Evolutionary conservation across 73 alveolate species (phyloP).

Genomic region (Paramecium sonneborni): DNA sequence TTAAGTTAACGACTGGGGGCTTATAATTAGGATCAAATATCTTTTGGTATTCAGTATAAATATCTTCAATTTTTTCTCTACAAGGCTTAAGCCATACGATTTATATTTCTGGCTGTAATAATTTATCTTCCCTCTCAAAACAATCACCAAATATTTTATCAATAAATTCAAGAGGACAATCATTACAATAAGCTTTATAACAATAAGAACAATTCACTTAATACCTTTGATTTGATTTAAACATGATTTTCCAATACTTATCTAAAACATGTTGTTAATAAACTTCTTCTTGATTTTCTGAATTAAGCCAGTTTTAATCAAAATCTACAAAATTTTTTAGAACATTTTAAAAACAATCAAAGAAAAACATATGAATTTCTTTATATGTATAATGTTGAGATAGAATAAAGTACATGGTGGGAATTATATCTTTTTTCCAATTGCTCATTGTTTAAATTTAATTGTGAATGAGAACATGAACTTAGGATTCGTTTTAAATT

Average conservation of each 20-base stretch:
- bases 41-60: background rate
- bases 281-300: background rate
- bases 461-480: background rate
- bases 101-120: background rate
- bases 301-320: background rate
- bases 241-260: background rate
- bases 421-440: background rate
- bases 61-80: background rate
- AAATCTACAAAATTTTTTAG: conserved; percentile 8
- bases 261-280: background rate
- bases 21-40: background rate
- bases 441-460: background rate
- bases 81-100: conserved; percentile 16
- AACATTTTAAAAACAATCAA: background rate
- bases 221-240: conserved; percentile 1
- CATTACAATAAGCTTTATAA: conserved; percentile 10
- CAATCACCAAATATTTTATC: conserved; percentile 39
- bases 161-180: background rate
- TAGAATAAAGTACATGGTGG: background rate
- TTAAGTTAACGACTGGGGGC: background rate
- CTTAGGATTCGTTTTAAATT: background rate
- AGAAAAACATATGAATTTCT: background rate
- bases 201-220: background rate
- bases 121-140: background rate
- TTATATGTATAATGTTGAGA: background rate